These are phyloP conservation scores for Akanthomyces dipterigenus DNA, from an alignment of 2,329 filamentous ascomycete genomes.

Conservation along the genomic window DNA sequence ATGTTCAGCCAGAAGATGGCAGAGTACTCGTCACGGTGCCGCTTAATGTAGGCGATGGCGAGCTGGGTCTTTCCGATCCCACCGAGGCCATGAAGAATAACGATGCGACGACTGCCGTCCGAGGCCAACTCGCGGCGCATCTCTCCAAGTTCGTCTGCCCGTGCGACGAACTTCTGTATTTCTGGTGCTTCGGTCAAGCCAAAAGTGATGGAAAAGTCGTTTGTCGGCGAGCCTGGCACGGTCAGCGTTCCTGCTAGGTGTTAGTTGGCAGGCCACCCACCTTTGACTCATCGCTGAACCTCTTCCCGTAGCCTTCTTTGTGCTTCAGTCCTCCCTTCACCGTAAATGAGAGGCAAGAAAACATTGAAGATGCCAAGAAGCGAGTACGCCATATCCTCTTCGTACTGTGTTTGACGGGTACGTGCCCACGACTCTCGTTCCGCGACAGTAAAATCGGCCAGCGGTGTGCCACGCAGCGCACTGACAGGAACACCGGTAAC, in stretches of 20 bases:
- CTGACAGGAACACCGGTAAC: no score
- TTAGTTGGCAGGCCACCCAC: no score
- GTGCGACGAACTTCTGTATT: no score
- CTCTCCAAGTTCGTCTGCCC: conserved; percentile 15
- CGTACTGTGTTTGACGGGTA: conserved; percentile 15
- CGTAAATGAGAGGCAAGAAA: conserved; percentile 22
- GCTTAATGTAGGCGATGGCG: conserved; percentile 28
- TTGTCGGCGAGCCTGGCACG: no score
- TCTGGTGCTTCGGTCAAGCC: no score
- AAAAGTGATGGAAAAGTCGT: no score
- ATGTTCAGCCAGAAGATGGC: conserved; percentile 38
- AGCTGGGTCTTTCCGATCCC: conserved; percentile 41
- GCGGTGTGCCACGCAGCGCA: no score
- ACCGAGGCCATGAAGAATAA: conserved; percentile 33
- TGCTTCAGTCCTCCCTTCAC: conserved; percentile 20
- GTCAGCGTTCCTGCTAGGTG: no score
- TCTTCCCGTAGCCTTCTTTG: no score
- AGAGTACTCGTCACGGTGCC: conserved; percentile 28
- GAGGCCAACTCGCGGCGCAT: conserved; percentile 14
- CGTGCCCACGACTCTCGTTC: conserved; percentile 21
- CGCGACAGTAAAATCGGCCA: conserved; percentile 11
- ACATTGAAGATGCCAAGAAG: conserved; percentile 22
- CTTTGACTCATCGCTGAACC: no score
- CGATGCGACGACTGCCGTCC: conserved; percentile 13
- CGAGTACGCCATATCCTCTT: conserved; percentile 21